phyloP scores from a whole-genome alignment of 139 green algal genomes.

The Micromonas pusilla region DNA sequence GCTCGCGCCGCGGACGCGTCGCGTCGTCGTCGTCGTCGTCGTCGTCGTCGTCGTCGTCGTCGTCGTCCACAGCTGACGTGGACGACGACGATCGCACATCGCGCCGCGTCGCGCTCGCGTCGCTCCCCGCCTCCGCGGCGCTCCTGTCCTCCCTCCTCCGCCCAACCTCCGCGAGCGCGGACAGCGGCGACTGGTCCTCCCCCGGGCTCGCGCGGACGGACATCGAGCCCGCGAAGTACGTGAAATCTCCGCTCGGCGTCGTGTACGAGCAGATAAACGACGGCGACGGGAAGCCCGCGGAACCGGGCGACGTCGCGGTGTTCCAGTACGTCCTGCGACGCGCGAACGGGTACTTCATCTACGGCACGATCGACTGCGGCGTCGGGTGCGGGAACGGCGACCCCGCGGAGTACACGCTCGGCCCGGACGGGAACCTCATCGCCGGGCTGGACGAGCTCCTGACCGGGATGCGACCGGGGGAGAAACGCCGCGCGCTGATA shows the following conservation, averaged over 20 bases:
- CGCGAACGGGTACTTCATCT: slow-evolving; percentile 29
- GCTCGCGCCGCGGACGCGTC: neutral
- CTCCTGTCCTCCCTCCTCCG: neutral
- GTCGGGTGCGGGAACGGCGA: slow-evolving; percentile 23
- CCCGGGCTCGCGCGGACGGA: neutral
- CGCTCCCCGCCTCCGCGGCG: neutral
- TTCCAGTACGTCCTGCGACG: slow-evolving; percentile 26
- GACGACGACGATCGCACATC: too few relatives aligned
- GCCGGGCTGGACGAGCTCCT: slow-evolving; percentile 2
- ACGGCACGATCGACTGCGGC: slow-evolving; percentile 16
- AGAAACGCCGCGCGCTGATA: neutral
- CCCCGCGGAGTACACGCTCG: slow-evolving; percentile 2
- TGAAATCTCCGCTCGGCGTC: neutral
- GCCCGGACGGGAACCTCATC: slow-evolving; percentile 1
- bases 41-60: too few relatives aligned
- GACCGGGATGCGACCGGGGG: slow-evolving; percentile 12
- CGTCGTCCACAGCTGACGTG: too few relatives aligned
- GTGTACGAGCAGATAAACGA: neutral
- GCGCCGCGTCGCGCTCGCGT: slow-evolving; percentile 7
- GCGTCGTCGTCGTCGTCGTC: neutral
- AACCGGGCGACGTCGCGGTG: neutral
- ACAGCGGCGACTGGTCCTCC: slow-evolving; percentile 7
- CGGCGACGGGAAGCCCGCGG: neutral
- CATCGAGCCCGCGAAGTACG: neutral
- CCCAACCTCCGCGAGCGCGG: neutral